A percentile compares a stretch with the other conserved stretches of the same genome.
phyloP scores from a whole-genome alignment of 2,329 filamentous ascomycete genomes.

The Thyridium curvatum region DNA sequence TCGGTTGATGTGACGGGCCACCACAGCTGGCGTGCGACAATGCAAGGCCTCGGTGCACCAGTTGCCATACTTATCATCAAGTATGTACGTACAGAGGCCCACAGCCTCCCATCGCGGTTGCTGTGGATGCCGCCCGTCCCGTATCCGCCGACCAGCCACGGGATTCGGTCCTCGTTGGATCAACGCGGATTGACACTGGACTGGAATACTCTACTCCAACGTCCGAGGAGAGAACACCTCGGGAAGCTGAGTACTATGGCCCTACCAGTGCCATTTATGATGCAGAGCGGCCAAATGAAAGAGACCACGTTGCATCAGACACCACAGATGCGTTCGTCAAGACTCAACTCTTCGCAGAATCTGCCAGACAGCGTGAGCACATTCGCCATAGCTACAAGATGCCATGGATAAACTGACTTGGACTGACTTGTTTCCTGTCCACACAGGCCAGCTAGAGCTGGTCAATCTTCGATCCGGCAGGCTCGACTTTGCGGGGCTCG shows the following conservation, averaged over 20 bases:
- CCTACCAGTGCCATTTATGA: slow-evolving; percentile 1
- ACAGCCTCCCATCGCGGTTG: too few relatives aligned
- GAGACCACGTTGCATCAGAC: too few relatives aligned
- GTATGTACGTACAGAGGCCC: neutral
- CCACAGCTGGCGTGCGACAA: slow-evolving; percentile 1
- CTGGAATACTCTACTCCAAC: neutral
- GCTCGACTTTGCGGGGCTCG: slow-evolving; percentile 38
- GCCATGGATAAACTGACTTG: neutral
- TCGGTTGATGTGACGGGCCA: too few relatives aligned
- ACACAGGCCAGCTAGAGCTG: slow-evolving; percentile 26
- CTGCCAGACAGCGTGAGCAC: slow-evolving; percentile 26
- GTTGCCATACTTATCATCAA: neutral
- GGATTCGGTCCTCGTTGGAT: too few relatives aligned
- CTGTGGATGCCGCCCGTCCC: too few relatives aligned
- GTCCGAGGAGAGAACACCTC: neutral
- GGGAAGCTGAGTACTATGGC: neutral
- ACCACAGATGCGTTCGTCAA: neutral
- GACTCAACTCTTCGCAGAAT: slow-evolving; percentile 27
- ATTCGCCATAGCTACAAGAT: neutral
- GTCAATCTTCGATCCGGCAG: slow-evolving; percentile 29
- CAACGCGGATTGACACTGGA: too few relatives aligned
- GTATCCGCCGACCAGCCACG: too few relatives aligned
- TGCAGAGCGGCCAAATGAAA: neutral
- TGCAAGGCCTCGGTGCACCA: neutral
- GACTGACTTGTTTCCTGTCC: too few relatives aligned